A percentile compares a stretch with the other conserved stretches of the same genome.
Evolutionary conservation across 345 rosid genomes (phyloP).

Genomic region (Brassica nigra): DNA sequence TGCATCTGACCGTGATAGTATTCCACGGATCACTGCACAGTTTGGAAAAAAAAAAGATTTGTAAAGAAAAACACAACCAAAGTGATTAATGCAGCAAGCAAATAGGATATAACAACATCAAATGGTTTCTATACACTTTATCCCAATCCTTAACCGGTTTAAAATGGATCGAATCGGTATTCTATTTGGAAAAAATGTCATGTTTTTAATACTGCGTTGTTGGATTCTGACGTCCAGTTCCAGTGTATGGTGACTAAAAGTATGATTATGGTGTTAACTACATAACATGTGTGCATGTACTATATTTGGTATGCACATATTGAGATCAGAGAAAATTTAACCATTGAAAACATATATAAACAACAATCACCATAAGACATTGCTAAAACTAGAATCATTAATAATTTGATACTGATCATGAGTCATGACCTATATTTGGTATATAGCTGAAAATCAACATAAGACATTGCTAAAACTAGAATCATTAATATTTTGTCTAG

Average conservation of each 20-base stretch:
- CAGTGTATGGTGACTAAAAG: background rate
- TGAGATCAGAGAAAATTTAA: background rate
- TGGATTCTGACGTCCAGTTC: too few relatives aligned
- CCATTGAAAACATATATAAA: background rate
- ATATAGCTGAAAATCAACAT: background rate
- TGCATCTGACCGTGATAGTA: constrained; percentile 53
- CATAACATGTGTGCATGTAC: background rate
- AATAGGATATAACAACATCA: background rate
- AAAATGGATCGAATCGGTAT: background rate
- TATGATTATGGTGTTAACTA: background rate
- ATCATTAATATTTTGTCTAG: background rate
- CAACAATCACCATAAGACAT: background rate
- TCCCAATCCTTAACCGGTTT: background rate
- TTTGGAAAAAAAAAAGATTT: constrained; percentile 18
- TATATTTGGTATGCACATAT: background rate
- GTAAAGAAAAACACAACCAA: constrained; percentile 6
- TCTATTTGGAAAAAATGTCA: too few relatives aligned
- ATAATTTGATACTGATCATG: background rate
- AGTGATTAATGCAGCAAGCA: constrained; percentile 1
- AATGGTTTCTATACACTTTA: background rate
- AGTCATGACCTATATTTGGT: background rate
- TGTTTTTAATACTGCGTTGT: too few relatives aligned
- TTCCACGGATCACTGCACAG: constrained; percentile 62
- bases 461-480: constrained; percentile 1
- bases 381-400: constrained; percentile 5